Evolutionary conservation across 768 basidiomycete genomes (phyloP).

Genomic region (Boletus vermiculosoides): DNA sequence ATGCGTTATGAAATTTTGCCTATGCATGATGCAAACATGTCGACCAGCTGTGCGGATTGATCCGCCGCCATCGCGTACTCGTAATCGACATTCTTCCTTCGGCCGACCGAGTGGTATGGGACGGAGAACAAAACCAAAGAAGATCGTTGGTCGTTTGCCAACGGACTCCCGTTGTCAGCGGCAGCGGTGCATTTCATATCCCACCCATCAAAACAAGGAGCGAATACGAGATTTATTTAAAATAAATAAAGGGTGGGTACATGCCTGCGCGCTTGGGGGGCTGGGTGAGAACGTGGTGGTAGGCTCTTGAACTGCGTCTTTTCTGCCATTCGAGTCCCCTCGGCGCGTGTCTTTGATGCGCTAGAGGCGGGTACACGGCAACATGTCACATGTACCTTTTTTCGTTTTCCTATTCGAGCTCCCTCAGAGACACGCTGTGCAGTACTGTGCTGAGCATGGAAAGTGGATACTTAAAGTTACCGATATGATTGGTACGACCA

Average conservation of each 20-base stretch:
- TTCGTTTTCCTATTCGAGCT: conserved; percentile 1
- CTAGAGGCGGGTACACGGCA: conserved; percentile 8
- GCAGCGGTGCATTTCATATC: not conserved
- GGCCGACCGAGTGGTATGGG: not conserved
- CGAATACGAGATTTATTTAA: not conserved
- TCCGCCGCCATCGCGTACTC: conserved; percentile 23
- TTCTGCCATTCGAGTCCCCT: conserved; percentile 30
- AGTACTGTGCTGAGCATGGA: not conserved
- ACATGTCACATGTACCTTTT: conserved; percentile 1
- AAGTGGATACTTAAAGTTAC: not conserved
- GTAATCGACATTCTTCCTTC: not conserved
- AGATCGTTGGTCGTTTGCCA: not conserved
- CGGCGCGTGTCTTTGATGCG: conserved; percentile 9
- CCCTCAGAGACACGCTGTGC: not conserved
- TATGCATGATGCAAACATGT: not conserved
- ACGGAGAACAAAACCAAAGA: not conserved
- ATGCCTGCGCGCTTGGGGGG: not conserved
- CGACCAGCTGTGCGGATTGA: conserved; percentile 4
- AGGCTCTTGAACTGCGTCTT: conserved; percentile 23
- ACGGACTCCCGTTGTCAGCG: not conserved
- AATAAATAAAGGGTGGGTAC: not conserved
- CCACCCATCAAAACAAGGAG: not conserved
- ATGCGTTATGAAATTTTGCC: not conserved
- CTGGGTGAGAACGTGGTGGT: conserved; percentile 24
- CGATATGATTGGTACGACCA: not conserved